These are phyloP conservation scores for Globisporangium cederbergense DNA, from an alignment of 352 stramenopile species.

Conservation along the genomic window DNA sequence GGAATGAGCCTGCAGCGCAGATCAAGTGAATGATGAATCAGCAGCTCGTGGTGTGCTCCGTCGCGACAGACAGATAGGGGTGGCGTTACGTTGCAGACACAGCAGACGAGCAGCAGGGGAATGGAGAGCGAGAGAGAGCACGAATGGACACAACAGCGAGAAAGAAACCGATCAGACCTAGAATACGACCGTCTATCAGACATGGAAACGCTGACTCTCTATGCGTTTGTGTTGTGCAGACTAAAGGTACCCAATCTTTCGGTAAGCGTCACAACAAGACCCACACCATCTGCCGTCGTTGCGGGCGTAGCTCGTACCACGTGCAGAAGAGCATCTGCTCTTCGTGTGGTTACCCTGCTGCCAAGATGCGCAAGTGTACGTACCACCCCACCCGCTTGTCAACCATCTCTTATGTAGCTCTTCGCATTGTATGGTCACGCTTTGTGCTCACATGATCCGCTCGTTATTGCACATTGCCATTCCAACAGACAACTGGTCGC, in stretches of 20 bases:
- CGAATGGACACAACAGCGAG: background rate
- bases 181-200: background rate
- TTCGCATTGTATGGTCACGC: background rate
- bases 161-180: background rate
- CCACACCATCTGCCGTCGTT: constrained; percentile 99
- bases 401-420: background rate
- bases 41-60: background rate
- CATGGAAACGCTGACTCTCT: background rate
- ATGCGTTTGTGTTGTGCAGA: constrained; percentile 72
- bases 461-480: constrained; percentile 8
- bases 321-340: constrained; percentile 99
- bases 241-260: constrained; percentile 99
- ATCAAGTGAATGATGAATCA: background rate
- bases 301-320: constrained; percentile 98
- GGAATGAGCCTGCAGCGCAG: background rate
- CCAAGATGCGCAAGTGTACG: constrained; percentile 97
- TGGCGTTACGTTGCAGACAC: background rate
- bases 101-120: background rate
- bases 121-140: background rate
- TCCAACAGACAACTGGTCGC: constrained; percentile 91
- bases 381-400: constrained; percentile 3
- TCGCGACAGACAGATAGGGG: background rate
- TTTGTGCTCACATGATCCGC: background rate
- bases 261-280: constrained; percentile 99
- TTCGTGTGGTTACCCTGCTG: constrained; percentile 97